Evolutionary conservation across 148 eudicot genomes (phyloP), one percentile per base, ranked within the genome.

Genomic region (Dysphania ambrosioides): DNA sequence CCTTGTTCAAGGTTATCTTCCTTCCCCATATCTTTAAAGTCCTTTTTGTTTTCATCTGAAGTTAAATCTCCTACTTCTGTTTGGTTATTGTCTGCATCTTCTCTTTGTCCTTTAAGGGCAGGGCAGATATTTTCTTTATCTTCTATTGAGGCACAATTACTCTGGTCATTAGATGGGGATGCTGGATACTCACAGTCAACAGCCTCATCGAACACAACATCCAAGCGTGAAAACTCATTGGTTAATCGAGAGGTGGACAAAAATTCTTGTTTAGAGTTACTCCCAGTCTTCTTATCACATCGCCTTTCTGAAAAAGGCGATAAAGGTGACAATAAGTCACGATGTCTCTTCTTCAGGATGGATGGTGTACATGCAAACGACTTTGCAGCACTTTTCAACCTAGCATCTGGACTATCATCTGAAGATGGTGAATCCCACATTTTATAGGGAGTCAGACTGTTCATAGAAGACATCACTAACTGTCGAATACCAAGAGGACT

Each of bases 401-500:
- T 72, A 74, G 90, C 89, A 64, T 92, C 90, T 42, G 97, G 92
- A 75, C 93, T 92, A 69, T 69, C 80, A 75, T 83, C 93, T 49
- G 86, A 76, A 30, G 83, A 74, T 24, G 96, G 94, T 36, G 99
- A 92, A 77, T 90, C 99, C 96, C 99, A 92, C 82, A 90, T 64
- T 75, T 85, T 92, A 64, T 82, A 83, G 56, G 97, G 97, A 75
- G 94, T 83, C 18, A 86, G 81, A 72, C 82, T 84, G 71, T 79
- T 78, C 72, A 80, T 73, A 47, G 91, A 82, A 69, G 96, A 84
- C 85, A 88, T 85, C 90, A 89, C 83, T 75, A 92, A 75, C 74
- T 89, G 88, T 31, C 99, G 92, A 56, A 90, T 87, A 55, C 99
- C 99, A 71, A 95, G 92, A 70, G 99, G 99, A 79, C 99, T 95